Percentiles rank a stretch among this genome's conserved stretches.
Evolutionary conservation across 768 basidiomycete genomes (phyloP).

Genomic region (Termitomyces sp.): DNA sequence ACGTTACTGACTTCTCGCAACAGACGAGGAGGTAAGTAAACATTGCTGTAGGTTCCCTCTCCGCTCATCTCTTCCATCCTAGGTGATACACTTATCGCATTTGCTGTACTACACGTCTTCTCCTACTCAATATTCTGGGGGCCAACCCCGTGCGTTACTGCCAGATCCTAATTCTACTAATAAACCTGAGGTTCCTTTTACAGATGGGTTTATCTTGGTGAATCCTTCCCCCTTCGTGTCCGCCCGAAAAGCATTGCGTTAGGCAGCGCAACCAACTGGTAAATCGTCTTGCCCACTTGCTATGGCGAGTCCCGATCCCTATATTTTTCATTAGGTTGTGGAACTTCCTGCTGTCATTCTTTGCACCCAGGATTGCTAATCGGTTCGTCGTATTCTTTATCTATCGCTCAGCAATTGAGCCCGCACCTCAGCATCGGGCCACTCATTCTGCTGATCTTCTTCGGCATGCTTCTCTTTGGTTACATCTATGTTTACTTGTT

Average conservation of each 20-base stretch:
- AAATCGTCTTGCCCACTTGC: background rate
- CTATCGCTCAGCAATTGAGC: background rate
- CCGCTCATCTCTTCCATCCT: background rate
- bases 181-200: background rate
- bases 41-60: background rate
- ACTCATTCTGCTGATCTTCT: constrained; percentile 74
- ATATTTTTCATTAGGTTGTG: constrained; percentile 47
- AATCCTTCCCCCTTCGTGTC: constrained; percentile 79
- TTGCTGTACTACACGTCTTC: constrained; percentile 75
- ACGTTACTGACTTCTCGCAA: constrained; percentile 52
- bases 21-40: constrained; percentile 41
- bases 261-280: constrained; percentile 53
- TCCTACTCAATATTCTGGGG: constrained; percentile 76
- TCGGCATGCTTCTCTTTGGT: constrained; percentile 67
- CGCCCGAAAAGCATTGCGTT: constrained; percentile 75
- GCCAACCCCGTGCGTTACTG: constrained; percentile 48
- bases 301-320: background rate
- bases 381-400: constrained; percentile 11
- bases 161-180: background rate
- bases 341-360: constrained; percentile 75
- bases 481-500: constrained; percentile 71
- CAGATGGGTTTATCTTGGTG: constrained; percentile 72
- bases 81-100: constrained; percentile 68
- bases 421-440: constrained; percentile 54
- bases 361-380: constrained; percentile 63